A percentile compares a stretch with the other conserved stretches of the same genome.
phyloP scores from a whole-genome alignment of 1,284 basidiomycete species.

The Malassezia vespertilionis region DNA sequence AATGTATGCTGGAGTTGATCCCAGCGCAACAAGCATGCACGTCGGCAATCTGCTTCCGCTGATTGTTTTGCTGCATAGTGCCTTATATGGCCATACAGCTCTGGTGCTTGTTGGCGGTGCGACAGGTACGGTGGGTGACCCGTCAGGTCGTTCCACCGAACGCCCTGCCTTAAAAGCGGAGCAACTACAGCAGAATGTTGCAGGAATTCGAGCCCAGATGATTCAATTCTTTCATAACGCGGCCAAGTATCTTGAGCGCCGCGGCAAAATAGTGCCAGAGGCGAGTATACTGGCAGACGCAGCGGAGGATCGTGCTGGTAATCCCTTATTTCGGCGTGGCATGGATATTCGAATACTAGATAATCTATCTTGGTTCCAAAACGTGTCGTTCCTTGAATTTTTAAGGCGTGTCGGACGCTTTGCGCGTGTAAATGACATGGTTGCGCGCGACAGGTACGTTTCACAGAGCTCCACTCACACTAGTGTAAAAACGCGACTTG shows the following conservation, averaged over 20 bases:
- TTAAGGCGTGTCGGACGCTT: slow-evolving; percentile 68
- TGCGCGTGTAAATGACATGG: slow-evolving; percentile 76
- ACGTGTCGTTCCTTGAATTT: slow-evolving; percentile 70
- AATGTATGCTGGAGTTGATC: slow-evolving; percentile 83
- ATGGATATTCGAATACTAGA: slow-evolving; percentile 52
- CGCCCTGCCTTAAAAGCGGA: slow-evolving; percentile 59
- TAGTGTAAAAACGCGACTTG: slow-evolving; percentile 57
- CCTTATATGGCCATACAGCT: slow-evolving; percentile 64
- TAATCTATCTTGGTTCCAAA: slow-evolving; percentile 73
- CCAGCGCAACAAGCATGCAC: slow-evolving; percentile 76
- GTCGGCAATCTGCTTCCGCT: slow-evolving; percentile 87
- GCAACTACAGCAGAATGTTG: slow-evolving; percentile 61
- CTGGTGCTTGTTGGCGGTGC: slow-evolving; percentile 85
- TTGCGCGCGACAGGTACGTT: slow-evolving; percentile 69
- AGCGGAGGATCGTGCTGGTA: background rate
- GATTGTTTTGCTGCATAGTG: slow-evolving; percentile 75
- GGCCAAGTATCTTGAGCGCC: slow-evolving; percentile 50
- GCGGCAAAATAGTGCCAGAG: slow-evolving; percentile 20
- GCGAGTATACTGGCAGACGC: background rate
- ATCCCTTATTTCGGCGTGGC: background rate
- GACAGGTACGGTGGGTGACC: slow-evolving; percentile 92
- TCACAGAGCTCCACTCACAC: background rate
- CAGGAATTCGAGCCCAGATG: slow-evolving; percentile 59
- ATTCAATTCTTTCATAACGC: slow-evolving; percentile 63
- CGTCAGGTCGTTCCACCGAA: slow-evolving; percentile 76